Conservation (phyloP, 129 eudicot species). For the Artemisia annua region DNA sequence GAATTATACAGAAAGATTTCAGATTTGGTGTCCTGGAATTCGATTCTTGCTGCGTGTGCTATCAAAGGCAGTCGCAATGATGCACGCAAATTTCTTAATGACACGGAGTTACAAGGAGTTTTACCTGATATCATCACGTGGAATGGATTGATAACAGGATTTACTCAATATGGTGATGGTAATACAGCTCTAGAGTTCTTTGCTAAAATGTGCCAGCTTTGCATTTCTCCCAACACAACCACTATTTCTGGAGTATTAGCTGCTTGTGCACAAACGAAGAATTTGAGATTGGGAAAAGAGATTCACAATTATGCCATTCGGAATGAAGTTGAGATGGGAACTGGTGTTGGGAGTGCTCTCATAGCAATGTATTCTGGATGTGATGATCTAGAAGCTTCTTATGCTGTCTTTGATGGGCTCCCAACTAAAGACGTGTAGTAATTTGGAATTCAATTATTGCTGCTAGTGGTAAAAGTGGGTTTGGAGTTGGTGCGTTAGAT, state of each 20-base stretch:
- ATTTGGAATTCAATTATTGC: conserved; percentile 51
- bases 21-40: conserved; percentile 54
- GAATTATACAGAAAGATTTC: conserved; percentile 44
- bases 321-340: conserved; percentile 35
- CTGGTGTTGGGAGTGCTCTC: conserved; percentile 55
- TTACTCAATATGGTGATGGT: conserved; percentile 43
- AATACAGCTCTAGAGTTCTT: conserved; percentile 49
- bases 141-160: conserved; percentile 48
- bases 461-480: conserved; percentile 40
- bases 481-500: conserved; percentile 49
- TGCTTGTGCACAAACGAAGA: conserved; percentile 41
- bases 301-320: conserved; percentile 41
- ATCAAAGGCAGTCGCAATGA: conserved; percentile 38
- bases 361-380: conserved; percentile 51
- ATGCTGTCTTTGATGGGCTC: conserved; percentile 37
- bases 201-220: conserved; percentile 30
- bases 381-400: conserved; percentile 29
- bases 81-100: conserved; percentile 29
- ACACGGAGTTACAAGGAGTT: conserved; percentile 48
- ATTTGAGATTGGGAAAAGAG: conserved; percentile 38
- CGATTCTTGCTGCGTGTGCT: conserved; percentile 41
- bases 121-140: conserved; percentile 43
- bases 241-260: conserved; percentile 44
- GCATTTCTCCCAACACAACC: conserved; percentile 35
- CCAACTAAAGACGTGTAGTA: conserved; percentile 38